Evolutionary conservation across 768 basidiomycete species (phyloP).

Genomic region (Phylloporus sp.): DNA sequence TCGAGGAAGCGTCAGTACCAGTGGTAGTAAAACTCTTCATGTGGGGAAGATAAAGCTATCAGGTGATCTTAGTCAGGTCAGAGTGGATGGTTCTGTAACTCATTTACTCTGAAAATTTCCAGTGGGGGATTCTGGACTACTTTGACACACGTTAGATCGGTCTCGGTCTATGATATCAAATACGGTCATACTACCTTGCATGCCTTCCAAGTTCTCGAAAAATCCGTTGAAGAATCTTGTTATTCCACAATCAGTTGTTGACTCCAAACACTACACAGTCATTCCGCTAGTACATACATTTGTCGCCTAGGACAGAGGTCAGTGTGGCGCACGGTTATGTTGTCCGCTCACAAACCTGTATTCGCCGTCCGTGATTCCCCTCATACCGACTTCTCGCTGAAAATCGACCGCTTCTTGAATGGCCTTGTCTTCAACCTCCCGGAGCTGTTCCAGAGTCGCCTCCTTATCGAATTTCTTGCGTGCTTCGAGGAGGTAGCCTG

Average conservation of each 20-base stretch:
- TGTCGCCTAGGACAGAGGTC: constrained; percentile 20
- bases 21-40: constrained; percentile 16
- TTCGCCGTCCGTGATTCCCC: constrained; percentile 43
- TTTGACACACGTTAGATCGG: too few relatives aligned
- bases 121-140: too few relatives aligned
- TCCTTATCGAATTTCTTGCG: constrained; percentile 34
- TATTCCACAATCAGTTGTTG: not conserved
- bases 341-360: constrained; percentile 29
- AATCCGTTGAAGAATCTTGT: constrained; percentile 29
- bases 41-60: too few relatives aligned
- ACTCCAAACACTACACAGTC: too few relatives aligned
- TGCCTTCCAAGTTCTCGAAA: constrained; percentile 25
- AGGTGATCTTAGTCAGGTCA: too few relatives aligned
- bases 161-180: not conserved
- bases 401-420: constrained; percentile 35
- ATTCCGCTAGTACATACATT: constrained; percentile 13
- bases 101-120: too few relatives aligned
- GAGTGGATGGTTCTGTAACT: too few relatives aligned
- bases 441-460: constrained; percentile 33
- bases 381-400: constrained; percentile 40
- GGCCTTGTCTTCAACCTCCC: constrained; percentile 35
- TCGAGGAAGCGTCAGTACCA: not conserved
- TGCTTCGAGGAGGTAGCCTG: constrained; percentile 36
- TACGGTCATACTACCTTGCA: constrained; percentile 17
- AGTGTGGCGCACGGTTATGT: not conserved